A percentile compares a stretch with the other conserved stretches of the same genome.
These are phyloP conservation scores for Panellus pusillus DNA, from an alignment of 768 basidiomycete species.

Conservation along the genomic window DNA sequence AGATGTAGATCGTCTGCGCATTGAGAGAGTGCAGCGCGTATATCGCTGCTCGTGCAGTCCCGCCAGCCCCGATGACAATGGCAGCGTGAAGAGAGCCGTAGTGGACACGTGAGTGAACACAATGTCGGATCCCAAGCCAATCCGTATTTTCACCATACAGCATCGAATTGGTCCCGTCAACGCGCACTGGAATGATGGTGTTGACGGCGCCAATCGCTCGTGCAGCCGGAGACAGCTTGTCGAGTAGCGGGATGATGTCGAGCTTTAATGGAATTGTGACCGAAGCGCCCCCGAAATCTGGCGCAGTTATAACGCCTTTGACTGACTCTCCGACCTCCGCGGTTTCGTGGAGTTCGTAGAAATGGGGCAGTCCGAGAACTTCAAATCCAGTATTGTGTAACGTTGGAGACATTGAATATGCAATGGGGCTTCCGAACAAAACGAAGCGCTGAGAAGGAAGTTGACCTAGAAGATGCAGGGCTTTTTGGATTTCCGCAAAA, in stretches of 20 bases:
- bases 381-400: constrained; percentile 90
- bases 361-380: constrained; percentile 79
- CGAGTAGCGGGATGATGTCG: constrained; percentile 82
- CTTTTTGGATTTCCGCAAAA: constrained; percentile 81
- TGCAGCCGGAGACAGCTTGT: constrained; percentile 78
- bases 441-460: constrained; percentile 75
- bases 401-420: constrained; percentile 87
- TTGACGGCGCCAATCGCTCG: constrained; percentile 92
- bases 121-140: constrained; percentile 82
- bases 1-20: constrained; percentile 74
- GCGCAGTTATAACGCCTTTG: constrained; percentile 56
- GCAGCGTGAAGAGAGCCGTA: constrained; percentile 46
- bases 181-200: constrained; percentile 68
- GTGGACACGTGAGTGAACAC: constrained; percentile 46
- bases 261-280: constrained; percentile 97
- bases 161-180: constrained; percentile 41
- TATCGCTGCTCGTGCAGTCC: constrained; percentile 91
- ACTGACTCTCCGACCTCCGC: constrained; percentile 63
- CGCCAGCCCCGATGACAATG: constrained; percentile 93
- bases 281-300: constrained; percentile 90
- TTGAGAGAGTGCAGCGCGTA: constrained; percentile 79
- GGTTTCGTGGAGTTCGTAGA: constrained; percentile 80
- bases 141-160: constrained; percentile 95
- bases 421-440: constrained; percentile 88
- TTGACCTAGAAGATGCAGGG: constrained; percentile 77